These are phyloP conservation scores for Striga asiatica DNA, from an alignment of 257 asterid genomes.

Conservation along the genomic window DNA sequence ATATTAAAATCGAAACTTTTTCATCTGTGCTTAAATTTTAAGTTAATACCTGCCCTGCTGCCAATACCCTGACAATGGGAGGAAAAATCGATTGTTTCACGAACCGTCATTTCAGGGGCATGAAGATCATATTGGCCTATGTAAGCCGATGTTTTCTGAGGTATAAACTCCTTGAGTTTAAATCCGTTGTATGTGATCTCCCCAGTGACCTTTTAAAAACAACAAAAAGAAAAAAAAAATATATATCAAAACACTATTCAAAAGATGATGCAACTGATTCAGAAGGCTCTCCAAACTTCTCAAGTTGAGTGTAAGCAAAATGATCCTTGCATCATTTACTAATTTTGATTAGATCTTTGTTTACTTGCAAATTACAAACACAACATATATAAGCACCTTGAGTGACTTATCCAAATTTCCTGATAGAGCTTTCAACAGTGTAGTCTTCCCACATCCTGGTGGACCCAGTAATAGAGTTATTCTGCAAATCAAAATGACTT, in stretches of 20 bases:
- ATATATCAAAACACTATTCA: too few species aligned
- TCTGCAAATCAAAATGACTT: too few species aligned
- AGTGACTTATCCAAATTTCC: constrained; percentile 44
- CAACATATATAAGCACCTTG: too few species aligned
- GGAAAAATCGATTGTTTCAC: constrained; percentile 55
- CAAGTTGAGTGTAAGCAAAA: too few species aligned
- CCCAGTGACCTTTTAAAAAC: constrained; percentile 52
- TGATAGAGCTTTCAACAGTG: constrained; percentile 54
- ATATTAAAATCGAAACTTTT: too few species aligned
- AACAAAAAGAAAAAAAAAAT: too few species aligned
- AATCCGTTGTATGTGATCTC: constrained; percentile 51
- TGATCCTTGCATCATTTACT: too few species aligned
- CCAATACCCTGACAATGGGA: constrained; percentile 52
- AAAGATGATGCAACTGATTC: too few species aligned
- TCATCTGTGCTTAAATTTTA: too few species aligned
- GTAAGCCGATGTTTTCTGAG: constrained; percentile 56
- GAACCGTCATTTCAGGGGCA: constrained; percentile 52
- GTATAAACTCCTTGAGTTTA: constrained; percentile 42
- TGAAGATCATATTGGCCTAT: constrained; percentile 52
- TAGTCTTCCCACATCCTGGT: constrained; percentile 65
- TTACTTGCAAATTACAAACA: too few species aligned
- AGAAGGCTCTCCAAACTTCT: too few species aligned
- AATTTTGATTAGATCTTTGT: too few species aligned
- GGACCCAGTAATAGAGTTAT: constrained; percentile 55
- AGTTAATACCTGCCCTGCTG: constrained; percentile 42